Conservation (phyloP, 805 yeast genomes). For the Pichia manshurica region DNA sequence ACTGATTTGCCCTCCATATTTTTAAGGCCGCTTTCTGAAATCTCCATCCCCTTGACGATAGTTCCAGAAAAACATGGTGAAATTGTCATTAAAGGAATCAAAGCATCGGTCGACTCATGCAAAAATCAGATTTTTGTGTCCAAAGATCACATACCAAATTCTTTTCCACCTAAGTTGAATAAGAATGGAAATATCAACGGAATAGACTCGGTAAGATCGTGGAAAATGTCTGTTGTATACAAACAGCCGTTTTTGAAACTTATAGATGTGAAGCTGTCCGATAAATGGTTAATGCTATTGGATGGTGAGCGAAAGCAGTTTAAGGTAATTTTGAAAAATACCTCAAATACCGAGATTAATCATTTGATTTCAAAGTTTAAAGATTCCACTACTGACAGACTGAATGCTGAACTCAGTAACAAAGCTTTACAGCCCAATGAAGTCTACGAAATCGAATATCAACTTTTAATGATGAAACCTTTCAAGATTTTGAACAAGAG, state of each 20-base stretch:
- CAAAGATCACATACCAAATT: background rate
- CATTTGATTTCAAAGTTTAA: constrained; percentile 55
- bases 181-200: background rate
- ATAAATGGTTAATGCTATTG: constrained; percentile 66
- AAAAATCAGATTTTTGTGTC: constrained; percentile 35
- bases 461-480: constrained; percentile 52
- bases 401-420: constrained; percentile 46
- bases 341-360: constrained; percentile 51
- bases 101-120: constrained; percentile 48
- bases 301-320: constrained; percentile 67
- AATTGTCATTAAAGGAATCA: constrained; percentile 45
- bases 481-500: constrained; percentile 46
- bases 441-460: constrained; percentile 69
- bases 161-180: constrained; percentile 12
- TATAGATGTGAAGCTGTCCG: constrained; percentile 46
- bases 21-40: constrained; percentile 35
- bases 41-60: constrained; percentile 38
- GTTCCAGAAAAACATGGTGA: constrained; percentile 46
- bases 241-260: constrained; percentile 58
- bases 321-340: constrained; percentile 49
- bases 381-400: constrained; percentile 68
- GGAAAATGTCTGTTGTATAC: constrained; percentile 27
- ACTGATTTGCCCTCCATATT: constrained; percentile 26
- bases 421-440: constrained; percentile 52
- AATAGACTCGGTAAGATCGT: constrained; percentile 22